These are phyloP conservation scores for Cryptococcus depauperatus DNA, from an alignment of 1,284 basidiomycete genomes.

Conservation along the genomic window DNA sequence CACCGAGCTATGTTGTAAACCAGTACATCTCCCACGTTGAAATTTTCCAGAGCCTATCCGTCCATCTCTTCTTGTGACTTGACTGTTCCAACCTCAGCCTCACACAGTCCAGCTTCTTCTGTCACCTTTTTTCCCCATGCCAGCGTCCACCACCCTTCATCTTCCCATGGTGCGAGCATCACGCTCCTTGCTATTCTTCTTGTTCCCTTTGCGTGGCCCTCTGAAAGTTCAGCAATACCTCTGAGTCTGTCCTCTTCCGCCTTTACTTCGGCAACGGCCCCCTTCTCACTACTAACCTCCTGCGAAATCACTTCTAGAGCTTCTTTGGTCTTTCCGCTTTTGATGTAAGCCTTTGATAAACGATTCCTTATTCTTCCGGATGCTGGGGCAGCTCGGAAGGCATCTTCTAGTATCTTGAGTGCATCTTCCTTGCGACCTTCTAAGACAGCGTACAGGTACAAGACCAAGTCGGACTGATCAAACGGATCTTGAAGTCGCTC, in stretches of 20 bases:
- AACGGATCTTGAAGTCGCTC: conserved; percentile 22
- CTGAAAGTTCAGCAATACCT: conserved; percentile 23
- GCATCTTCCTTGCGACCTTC: conserved; percentile 14
- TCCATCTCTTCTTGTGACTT: too few species aligned
- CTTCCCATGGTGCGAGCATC: conserved; percentile 58
- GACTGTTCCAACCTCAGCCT: too few species aligned
- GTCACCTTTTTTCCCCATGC: conserved; percentile 27
- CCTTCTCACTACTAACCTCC: conserved; percentile 30
- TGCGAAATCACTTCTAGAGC: conserved; percentile 32
- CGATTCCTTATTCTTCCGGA: conserved; percentile 12
- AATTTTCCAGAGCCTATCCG: background rate
- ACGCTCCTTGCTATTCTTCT: conserved; percentile 57
- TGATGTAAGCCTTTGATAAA: conserved; percentile 20
- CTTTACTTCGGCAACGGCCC: conserved; percentile 38
- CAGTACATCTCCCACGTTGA: too few species aligned
- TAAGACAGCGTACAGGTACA: conserved; percentile 22
- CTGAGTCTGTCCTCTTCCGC: conserved; percentile 22
- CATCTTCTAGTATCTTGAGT: conserved; percentile 12
- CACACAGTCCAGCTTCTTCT: conserved; percentile 13
- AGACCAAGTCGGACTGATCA: conserved; percentile 27
- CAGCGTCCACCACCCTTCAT: conserved; percentile 51
- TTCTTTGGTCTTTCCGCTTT: conserved; percentile 19
- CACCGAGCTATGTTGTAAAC: too few species aligned
- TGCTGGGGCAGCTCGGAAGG: background rate
- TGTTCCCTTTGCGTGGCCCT: conserved; percentile 23